Evolutionary conservation across 2,329 filamentous ascomycete genomes (phyloP), one percentile per base, ranked within the genome.

Genomic region (Colletotrichum tropicale): DNA sequence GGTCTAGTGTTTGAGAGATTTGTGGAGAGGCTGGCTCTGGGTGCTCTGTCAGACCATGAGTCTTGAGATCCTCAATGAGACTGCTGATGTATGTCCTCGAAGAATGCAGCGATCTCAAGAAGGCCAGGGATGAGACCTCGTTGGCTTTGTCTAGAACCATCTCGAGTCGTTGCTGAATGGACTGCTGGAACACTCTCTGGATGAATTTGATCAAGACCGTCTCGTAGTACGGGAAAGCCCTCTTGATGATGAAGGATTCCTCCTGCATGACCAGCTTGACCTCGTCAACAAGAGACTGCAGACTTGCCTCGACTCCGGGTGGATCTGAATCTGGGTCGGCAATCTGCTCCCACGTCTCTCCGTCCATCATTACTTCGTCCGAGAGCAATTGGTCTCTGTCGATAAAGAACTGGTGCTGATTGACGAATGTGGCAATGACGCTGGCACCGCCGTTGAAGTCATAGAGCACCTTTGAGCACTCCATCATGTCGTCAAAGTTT

Each of bases 401-500:
- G 81, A 99, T 98, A 86, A 99, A 99, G 89, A 99, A 99, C 81
- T 98, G 96, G 85, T 99, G 98, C 84, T 99, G 97, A 82, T 99
- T 99, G 82, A 99, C 96, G 84, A 98, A 99, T 13, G 96, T 90
- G 16, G 95, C 96, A 84, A 98, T 98, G 75, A 98, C 97, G 83
- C 96, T 98, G 73, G 95, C 93, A 67, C 97, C 97, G 68, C 97
- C 96, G 83, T 96, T 98, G 89, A 99, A 99, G 85, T 98, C 97
- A 82, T 97, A 91, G 77, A 99, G 88, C 56, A 98, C 97, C 81
- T 95, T 95, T 70, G 98, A 95, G 83, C 97, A 99, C 83, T 98
- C 97, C 86, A 95, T 94, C 98, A 99, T 99, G 81, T 98, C 96
- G 79, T 98, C 95, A 81, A 98, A 98, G 85, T 98, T 98, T 81